These are phyloP conservation scores for Colletotrichum sp. DNA, from an alignment of 2,329 filamentous ascomycete genomes.

Conservation along the genomic window DNA sequence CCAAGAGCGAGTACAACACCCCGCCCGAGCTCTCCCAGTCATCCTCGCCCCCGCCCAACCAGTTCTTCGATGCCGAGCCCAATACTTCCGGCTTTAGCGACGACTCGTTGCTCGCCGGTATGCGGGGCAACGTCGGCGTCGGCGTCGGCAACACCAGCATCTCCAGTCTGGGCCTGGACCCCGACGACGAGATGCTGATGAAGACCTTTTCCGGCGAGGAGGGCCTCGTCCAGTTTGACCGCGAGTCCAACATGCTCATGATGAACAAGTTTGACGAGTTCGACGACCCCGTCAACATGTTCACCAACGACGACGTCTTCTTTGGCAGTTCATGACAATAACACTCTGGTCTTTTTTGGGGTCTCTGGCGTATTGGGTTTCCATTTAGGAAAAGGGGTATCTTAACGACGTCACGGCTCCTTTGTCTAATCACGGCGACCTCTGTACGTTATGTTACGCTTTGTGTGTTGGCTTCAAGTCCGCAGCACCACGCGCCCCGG, in stretches of 20 bases:
- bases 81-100: constrained; percentile 35
- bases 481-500: background rate
- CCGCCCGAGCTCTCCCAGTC: constrained; percentile 67
- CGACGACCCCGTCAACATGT: constrained; percentile 55
- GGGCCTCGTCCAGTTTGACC: constrained; percentile 47
- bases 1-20: constrained; percentile 62
- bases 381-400: background rate
- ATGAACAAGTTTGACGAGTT: constrained; percentile 61
- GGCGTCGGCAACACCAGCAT: constrained; percentile 13
- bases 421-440: background rate
- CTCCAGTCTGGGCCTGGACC: constrained; percentile 33
- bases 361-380: background rate
- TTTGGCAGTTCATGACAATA: constrained; percentile 43
- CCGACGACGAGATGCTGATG: constrained; percentile 52
- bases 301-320: constrained; percentile 57
- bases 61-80: constrained; percentile 53
- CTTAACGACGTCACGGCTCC: constrained; percentile 4
- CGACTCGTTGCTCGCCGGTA: constrained; percentile 30
- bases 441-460: constrained; percentile 17
- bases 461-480: background rate
- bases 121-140: constrained; percentile 20
- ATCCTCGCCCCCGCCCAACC: constrained; percentile 58
- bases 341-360: background rate
- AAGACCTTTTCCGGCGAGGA: constrained; percentile 49
- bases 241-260: constrained; percentile 53